Conservation (phyloP, 345 rosid genomes). For the Excoecaria agallocha region DNA sequence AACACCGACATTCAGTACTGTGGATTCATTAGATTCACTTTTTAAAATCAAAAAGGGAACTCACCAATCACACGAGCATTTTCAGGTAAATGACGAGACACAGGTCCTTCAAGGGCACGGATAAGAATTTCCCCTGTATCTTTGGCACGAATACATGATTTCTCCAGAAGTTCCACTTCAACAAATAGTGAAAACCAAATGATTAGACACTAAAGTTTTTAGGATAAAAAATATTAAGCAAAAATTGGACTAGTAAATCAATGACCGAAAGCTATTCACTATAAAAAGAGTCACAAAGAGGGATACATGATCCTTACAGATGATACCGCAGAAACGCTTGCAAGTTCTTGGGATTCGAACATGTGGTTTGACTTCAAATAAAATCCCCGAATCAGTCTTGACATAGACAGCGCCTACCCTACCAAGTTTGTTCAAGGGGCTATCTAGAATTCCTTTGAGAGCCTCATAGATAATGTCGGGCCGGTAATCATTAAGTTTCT, state of each 20-base stretch:
- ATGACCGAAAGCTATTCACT: no score
- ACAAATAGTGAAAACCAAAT: no score
- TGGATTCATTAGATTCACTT: background rate
- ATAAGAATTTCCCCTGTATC: constrained; percentile 16
- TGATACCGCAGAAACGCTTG: constrained; percentile 13
- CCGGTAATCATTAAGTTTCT: constrained; percentile 6
- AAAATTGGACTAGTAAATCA: no score
- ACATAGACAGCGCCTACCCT: constrained; percentile 14
- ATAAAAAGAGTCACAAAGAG: background rate
- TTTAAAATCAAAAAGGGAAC: background rate
- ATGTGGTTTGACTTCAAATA: constrained; percentile 15
- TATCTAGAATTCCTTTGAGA: constrained; percentile 11
- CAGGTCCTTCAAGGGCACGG: constrained; percentile 10
- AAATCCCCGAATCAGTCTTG: constrained; percentile 7
- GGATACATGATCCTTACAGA: background rate
- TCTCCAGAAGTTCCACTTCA: background rate
- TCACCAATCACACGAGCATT: constrained; percentile 12
- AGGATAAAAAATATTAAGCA: no score
- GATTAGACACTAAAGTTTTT: no score
- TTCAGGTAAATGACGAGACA: constrained; percentile 10
- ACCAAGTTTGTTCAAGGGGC: constrained; percentile 3
- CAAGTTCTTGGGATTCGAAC: constrained; percentile 17
- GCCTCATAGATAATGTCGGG: constrained; percentile 17
- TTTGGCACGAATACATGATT: constrained; percentile 6
- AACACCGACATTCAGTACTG: background rate